Percentiles rank a stretch among this genome's conserved stretches.
These are phyloP conservation scores for Phytophthora melonis DNA, from an alignment of 352 stramenopile species.

Conservation along the genomic window DNA sequence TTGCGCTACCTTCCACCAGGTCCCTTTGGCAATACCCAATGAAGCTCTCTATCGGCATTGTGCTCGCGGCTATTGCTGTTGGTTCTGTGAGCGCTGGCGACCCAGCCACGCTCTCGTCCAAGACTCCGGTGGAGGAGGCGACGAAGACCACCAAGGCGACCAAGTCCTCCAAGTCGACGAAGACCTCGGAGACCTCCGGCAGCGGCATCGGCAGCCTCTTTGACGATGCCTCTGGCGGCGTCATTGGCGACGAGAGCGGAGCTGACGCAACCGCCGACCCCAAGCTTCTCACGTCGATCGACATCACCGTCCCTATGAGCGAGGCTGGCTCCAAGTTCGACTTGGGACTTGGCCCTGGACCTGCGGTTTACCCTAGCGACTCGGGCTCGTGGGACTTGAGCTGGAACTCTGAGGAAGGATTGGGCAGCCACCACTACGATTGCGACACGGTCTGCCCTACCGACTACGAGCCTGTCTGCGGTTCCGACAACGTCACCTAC, in stretches of 20 bases:
- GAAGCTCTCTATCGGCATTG: conserved; percentile 27
- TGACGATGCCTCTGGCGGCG: background rate
- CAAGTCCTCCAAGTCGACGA: conserved; percentile 13
- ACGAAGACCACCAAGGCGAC: conserved; percentile 15
- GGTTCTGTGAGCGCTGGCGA: conserved; percentile 14
- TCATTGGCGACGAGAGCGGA: conserved; percentile 14
- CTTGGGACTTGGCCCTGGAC: conserved; percentile 21
- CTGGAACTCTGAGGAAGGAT: conserved; percentile 21
- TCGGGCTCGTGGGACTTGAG: conserved; percentile 28
- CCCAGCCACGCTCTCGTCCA: conserved; percentile 27
- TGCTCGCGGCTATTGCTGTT: conserved; percentile 26
- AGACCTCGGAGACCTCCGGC: conserved; percentile 1
- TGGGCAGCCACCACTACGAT: conserved; percentile 9
- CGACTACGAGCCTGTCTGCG: conserved; percentile 34
- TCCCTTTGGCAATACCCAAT: conserved; percentile 1
- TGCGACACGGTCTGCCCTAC: conserved; percentile 12
- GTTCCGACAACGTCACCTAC: conserved; percentile 40
- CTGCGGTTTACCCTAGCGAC: conserved; percentile 23
- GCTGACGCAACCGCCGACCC: background rate
- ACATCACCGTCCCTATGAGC: conserved; percentile 19
- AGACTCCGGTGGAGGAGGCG: conserved; percentile 22
- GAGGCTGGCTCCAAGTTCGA: conserved; percentile 14
- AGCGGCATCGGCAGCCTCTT: conserved; percentile 10
- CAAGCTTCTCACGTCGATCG: conserved; percentile 22
- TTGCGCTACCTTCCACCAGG: conserved; percentile 23